Evolutionary conservation across 441 rosid genomes (phyloP).

Genomic region (Isatis lusitanica): DNA sequence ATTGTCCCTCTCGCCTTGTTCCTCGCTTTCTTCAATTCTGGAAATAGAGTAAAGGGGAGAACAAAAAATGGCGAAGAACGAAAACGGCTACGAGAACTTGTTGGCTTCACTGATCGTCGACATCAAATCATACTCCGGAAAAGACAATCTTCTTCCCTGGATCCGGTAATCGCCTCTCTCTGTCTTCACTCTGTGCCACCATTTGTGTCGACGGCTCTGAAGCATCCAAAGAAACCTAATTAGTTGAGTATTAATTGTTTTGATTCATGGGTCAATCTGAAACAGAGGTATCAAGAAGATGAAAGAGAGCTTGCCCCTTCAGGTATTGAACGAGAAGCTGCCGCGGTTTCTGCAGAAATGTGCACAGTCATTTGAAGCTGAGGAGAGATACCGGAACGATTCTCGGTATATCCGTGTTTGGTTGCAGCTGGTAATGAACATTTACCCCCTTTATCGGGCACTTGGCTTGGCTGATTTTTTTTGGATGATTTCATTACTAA

Average conservation of each 20-base stretch:
- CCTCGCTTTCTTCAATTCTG: background rate
- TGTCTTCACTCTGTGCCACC: background rate
- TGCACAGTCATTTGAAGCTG: constrained; percentile 66
- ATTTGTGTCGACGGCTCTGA: background rate
- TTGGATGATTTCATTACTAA: background rate
- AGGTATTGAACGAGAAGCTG: constrained; percentile 64
- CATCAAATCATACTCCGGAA: constrained; percentile 77
- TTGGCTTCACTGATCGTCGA: constrained; percentile 70
- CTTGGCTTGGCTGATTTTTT: background rate
- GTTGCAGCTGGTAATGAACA: constrained; percentile 72
- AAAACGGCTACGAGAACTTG: constrained; percentile 44
- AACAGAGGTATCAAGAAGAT: constrained; percentile 75
- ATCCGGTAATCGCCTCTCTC: constrained; percentile 52
- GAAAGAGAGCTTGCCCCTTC: constrained; percentile 58
- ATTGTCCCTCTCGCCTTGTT: background rate
- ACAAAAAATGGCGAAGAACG: constrained; percentile 35
- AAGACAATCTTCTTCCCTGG: constrained; percentile 89
- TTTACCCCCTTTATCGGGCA: background rate
- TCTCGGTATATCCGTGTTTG: constrained; percentile 85
- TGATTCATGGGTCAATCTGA: constrained; percentile 5
- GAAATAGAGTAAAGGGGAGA: constrained; percentile 7
- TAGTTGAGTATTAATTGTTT: background rate
- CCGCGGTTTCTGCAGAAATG: constrained; percentile 90
- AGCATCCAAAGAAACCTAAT: background rate
- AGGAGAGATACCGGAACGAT: constrained; percentile 75